Evolutionary conservation across 73 alveolate genomes (phyloP), one percentile per base, ranked within the genome.

Genomic region (Paraurostyla sp.): DNA sequence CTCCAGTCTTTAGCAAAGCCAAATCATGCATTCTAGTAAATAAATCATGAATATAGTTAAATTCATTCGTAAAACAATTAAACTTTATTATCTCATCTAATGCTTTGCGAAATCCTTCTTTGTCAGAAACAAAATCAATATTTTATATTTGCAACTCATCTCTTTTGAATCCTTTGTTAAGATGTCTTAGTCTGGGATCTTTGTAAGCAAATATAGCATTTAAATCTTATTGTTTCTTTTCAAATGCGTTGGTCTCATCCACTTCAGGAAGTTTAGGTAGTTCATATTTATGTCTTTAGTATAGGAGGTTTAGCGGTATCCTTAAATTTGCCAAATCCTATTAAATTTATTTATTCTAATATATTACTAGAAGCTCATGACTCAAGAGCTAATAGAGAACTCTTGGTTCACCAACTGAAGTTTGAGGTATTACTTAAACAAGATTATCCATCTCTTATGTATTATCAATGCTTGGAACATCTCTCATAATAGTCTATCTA

Each of bases 161-260:
- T 23, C 80, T 25, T 11, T 50, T 29, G 80, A 54, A 49, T 13
- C 59, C 59, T 30, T 54, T 54, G 62, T 78, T 78, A 57, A 78
- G 33, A 52, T 78, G 89, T 52, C 89, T 78, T 3, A 73, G 41
- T n/a, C 78, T 15, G 13, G 89, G 89, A 36, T 78, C 89, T 38
- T 78, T 78, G 41, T 32, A 78, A 3, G 58, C 89, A 38, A 78
- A 78, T 63, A 78, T 20, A 0, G 33, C 58, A 18, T 78, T 38
- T 3, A 16, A 27, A 0, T 73, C 87, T 13, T 52, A 46, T 38
- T 54, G 40, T 22, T 78, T 59, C 69, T 54, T 29, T 16, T 25
- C 42, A 3, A 29, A 58, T 52, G 78, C 52, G 20, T 78, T n/a
- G 20, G 29, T 54, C 23, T 32, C 11, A n/a, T 78, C 62, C 11